Base-by-base conservation (phyloP, 306 rosid genomes). In the Boehmeria nivea region DNA sequence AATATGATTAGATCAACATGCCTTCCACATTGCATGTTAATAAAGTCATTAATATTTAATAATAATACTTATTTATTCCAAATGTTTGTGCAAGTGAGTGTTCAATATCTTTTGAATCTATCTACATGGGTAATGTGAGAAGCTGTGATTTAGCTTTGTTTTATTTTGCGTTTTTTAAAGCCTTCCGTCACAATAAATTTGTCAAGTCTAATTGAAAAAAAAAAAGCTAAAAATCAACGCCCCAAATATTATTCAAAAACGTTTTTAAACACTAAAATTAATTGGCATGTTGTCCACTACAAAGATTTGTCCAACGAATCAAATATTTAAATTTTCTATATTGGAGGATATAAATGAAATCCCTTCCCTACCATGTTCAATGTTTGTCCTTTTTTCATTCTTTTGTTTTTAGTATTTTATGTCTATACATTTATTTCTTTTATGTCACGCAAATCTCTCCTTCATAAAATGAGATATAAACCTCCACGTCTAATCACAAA, bases 251-350 rank as follows among this genome's bases (percentile, higher is more conserved):
- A 31, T 31, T 31, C 5, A 31, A 31, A 31, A 31, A 31, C 5
- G 36, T 31, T 31, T 10, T 0, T 2, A 31, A 1, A 31, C 9
- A 31, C 2, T 31, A 31, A 31, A 31, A 10, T 31, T 31, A 31
- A 31, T 25, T 56, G 19, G 17, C 78, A 79, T 60, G 81, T 67
- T 76, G 78, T 70, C 76, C 63, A 64, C 72, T 57, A 21, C 63
- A 42, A 63, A 58, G 64, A 53, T 48, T 64, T 75, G 75, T 68
- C 74, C 63, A 66, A 71, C 65, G 68, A 79, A 75, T 57, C 38
- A n/a, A 54, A 59, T 24, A 62, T 70, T 55, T 45, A 65, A 51
- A 51, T 67, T 77, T 69, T 43, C 33, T 64, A 61, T 74, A n/a
- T n/a, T n/a, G 27, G 45, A 52, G 22, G 28, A 54, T 37, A 49